These are phyloP conservation scores for Fusarium sp. DNA, from an alignment of 2,329 filamentous ascomycete genomes.

Conservation along the genomic window DNA sequence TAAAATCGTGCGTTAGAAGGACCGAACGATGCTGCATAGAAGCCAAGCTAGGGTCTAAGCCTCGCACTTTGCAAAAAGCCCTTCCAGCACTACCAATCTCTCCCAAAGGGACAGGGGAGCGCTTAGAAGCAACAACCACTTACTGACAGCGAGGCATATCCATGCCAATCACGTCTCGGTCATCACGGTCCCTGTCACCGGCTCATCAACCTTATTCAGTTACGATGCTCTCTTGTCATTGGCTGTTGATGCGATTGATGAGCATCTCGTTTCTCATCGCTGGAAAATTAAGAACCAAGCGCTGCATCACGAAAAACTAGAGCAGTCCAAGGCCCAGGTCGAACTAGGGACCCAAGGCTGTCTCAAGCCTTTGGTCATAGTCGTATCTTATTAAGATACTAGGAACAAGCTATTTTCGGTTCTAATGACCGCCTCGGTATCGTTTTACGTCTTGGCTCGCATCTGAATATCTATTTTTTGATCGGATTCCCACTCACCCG, in stretches of 20 bases:
- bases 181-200: slow-evolving; percentile 25
- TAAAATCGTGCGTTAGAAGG: slow-evolving; percentile 48
- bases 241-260: slow-evolving; percentile 17
- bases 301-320: slow-evolving; percentile 13
- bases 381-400: slow-evolving; percentile 4
- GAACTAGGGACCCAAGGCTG: slow-evolving; percentile 9
- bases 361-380: slow-evolving; percentile 8
- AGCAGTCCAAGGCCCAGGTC: neutral
- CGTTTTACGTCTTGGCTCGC: neutral
- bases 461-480: neutral
- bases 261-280: slow-evolving; percentile 22
- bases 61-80: slow-evolving; percentile 46
- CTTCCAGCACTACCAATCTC: slow-evolving; percentile 28
- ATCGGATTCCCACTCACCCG: neutral
- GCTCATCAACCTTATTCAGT: slow-evolving; percentile 37
- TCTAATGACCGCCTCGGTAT: slow-evolving; percentile 15
- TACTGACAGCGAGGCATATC: slow-evolving; percentile 32
- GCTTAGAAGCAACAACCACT: slow-evolving; percentile 18
- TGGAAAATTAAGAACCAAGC: slow-evolving; percentile 35
- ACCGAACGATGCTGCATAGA: slow-evolving; percentile 47
- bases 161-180: slow-evolving; percentile 34
- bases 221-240: slow-evolving; percentile 10
- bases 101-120: slow-evolving; percentile 22
- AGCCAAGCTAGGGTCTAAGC: slow-evolving; percentile 45
- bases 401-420: slow-evolving; percentile 8